phyloP scores from a whole-genome alignment of 345 rosid species.

The Melastoma malabathricum region DNA sequence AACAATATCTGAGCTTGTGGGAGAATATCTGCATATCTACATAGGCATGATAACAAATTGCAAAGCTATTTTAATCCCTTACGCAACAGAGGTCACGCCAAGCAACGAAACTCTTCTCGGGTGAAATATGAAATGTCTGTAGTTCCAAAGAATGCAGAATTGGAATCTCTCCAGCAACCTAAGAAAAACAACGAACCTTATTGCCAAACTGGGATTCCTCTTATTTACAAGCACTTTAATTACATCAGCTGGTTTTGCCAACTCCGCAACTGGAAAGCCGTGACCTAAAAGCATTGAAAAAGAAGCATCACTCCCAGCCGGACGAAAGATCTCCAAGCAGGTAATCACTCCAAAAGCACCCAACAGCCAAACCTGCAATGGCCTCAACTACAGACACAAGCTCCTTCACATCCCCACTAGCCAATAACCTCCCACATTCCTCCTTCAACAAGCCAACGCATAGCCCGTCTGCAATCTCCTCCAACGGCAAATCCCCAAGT shows the following conservation, averaged over 20 bases:
- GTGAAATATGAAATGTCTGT: neutral
- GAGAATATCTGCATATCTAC: slow-evolving; percentile 60
- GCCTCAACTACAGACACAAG: slow-evolving; percentile 51
- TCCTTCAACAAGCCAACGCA: slow-evolving; percentile 31
- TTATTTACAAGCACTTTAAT: slow-evolving; percentile 46
- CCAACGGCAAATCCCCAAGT: slow-evolving; percentile 38
- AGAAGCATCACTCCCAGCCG: slow-evolving; percentile 7
- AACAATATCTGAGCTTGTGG: slow-evolving; percentile 53
- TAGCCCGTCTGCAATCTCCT: slow-evolving; percentile 31
- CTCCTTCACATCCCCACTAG: slow-evolving; percentile 34
- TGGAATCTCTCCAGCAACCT: neutral
- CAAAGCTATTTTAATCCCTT: neutral
- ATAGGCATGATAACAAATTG: slow-evolving; percentile 1
- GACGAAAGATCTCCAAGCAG: neutral
- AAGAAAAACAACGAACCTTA: slow-evolving; percentile 37
- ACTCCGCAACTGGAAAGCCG: slow-evolving; percentile 44
- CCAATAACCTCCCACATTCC: slow-evolving; percentile 42
- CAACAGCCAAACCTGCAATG: slow-evolving; percentile 39
- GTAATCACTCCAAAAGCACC: neutral
- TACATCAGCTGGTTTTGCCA: slow-evolving; percentile 41
- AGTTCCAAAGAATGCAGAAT: neutral
- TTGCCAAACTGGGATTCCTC: slow-evolving; percentile 42
- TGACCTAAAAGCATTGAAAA: slow-evolving; percentile 35
- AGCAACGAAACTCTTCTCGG: neutral
- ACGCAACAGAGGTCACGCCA: too few relatives aligned